Conservation (phyloP, 345 rosid species). For the Turnera subulata region DNA sequence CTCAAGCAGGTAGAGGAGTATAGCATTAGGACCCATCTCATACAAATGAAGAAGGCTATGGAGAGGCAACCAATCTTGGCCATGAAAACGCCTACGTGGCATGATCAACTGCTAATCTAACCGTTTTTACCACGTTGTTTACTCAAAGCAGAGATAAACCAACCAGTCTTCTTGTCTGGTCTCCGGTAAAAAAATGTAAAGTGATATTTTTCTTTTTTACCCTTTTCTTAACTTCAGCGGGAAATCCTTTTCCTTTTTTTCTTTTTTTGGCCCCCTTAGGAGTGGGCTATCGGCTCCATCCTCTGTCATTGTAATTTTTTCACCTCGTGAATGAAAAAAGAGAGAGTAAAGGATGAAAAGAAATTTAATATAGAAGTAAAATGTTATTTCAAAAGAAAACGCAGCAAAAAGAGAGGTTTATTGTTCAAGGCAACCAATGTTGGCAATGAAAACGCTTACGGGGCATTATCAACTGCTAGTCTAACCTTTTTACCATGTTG, state of each 20-base stretch:
- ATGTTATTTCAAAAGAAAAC: no score
- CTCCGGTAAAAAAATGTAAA: constrained; percentile 25
- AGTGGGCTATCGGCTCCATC: constrained; percentile 19
- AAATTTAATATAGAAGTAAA: constrained; percentile 16
- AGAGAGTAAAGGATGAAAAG: constrained; percentile 24
- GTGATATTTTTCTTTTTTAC: constrained; percentile 17
- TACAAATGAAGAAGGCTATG: constrained; percentile 54
- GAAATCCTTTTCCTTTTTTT: constrained; percentile 6
- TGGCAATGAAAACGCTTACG: constrained; percentile 23
- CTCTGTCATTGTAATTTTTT: constrained; percentile 18
- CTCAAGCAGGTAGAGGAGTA: constrained; percentile 23
- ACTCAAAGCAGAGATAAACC: constrained; percentile 3
- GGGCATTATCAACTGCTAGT: constrained; percentile 26
- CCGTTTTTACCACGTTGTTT: constrained; percentile 20
- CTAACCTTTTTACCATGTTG: constrained; percentile 29
- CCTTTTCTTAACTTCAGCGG: constrained; percentile 11
- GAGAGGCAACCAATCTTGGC: constrained; percentile 32
- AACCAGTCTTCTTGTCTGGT: constrained; percentile 9
- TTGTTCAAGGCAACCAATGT: constrained; percentile 3
- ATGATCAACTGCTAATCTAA: constrained; percentile 27
- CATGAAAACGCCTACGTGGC: constrained; percentile 27
- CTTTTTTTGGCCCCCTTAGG: neutral
- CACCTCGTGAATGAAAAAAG: constrained; percentile 17
- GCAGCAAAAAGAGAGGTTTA: no score
- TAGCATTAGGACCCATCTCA: constrained; percentile 43